A percentile compares a stretch with the other conserved stretches of the same genome.
Evolutionary conservation across 768 basidiomycete species (phyloP).

Genomic region (Calvatia gigantea): DNA sequence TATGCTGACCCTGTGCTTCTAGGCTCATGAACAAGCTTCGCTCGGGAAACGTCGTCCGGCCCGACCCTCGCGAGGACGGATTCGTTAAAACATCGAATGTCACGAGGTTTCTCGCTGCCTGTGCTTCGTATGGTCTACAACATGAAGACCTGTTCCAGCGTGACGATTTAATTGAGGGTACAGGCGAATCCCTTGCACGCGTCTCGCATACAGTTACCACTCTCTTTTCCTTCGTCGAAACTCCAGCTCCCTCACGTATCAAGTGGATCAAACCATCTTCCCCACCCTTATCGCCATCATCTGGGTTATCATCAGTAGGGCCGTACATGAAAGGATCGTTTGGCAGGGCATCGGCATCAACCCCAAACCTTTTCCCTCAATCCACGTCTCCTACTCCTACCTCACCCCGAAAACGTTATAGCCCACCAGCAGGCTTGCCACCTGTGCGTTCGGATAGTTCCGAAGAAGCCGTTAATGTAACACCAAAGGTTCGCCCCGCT

Average conservation of each 20-base stretch:
- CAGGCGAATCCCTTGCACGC: constrained; percentile 59
- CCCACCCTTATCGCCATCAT: constrained; percentile 10
- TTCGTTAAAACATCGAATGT: constrained; percentile 66
- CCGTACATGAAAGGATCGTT: constrained; percentile 35
- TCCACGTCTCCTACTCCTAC: constrained; percentile 34
- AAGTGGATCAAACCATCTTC: constrained; percentile 29
- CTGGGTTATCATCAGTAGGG: constrained; percentile 13
- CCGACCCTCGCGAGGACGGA: constrained; percentile 67
- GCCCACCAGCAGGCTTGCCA: constrained; percentile 47
- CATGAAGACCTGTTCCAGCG: constrained; percentile 62
- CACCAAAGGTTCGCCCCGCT: constrained; percentile 7
- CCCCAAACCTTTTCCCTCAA: constrained; percentile 51
- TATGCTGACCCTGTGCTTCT: constrained; percentile 13
- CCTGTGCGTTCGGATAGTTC: constrained; percentile 56
- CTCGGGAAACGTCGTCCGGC: constrained; percentile 53
- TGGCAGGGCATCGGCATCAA: constrained; percentile 53
- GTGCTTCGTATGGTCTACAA: constrained; percentile 60
- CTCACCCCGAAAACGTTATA: constrained; percentile 44
- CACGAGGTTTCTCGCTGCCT: constrained; percentile 75
- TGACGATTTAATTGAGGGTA: constrained; percentile 64
- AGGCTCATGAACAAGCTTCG: constrained; percentile 81
- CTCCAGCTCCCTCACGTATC: constrained; percentile 40
- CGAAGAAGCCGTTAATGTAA: constrained; percentile 27
- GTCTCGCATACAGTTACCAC: constrained; percentile 75
- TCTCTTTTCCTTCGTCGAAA: constrained; percentile 60